These are phyloP conservation scores for Petunia hybrid DNA, from an alignment of 305 asterid genomes.

Conservation along the genomic window DNA sequence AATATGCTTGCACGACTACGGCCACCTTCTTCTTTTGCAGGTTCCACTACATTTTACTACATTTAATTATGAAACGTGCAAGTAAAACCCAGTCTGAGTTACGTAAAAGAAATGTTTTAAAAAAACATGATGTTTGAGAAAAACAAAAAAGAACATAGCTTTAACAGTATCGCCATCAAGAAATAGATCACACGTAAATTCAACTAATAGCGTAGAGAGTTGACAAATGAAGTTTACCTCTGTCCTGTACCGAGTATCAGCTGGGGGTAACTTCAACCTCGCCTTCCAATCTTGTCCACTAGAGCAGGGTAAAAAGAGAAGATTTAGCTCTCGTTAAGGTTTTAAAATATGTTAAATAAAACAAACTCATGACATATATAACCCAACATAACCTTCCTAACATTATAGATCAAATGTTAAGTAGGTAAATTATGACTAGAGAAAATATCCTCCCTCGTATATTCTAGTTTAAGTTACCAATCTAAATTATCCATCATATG, in stretches of 20 bases:
- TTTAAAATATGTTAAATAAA: conserved; percentile 18
- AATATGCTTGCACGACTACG: neutral
- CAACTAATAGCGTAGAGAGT: neutral
- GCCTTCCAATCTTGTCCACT: conserved; percentile 44
- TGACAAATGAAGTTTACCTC: conserved; percentile 35
- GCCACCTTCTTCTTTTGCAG: conserved; percentile 1
- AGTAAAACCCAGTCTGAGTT: neutral
- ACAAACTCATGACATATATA: neutral
- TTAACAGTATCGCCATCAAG: conserved; percentile 1
- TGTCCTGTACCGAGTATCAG: conserved; percentile 41
- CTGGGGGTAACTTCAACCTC: conserved; percentile 35
- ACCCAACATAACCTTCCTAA: neutral
- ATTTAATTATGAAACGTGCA: neutral
- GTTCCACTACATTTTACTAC: neutral
- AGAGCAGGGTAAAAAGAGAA: conserved; percentile 23
- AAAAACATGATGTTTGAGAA: neutral
- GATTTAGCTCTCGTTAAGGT: conserved; percentile 23
- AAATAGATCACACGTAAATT: conserved; percentile 23
- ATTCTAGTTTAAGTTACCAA: neutral
- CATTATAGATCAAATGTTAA: conserved; percentile 16
- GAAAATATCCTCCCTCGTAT: neutral
- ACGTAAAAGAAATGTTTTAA: neutral
- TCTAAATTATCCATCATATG: neutral
- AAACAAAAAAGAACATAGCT: neutral
- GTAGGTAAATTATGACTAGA: neutral